Evolutionary conservation across 2,329 filamentous ascomycete species (phyloP).

Genomic region (Catunica adiposa): DNA sequence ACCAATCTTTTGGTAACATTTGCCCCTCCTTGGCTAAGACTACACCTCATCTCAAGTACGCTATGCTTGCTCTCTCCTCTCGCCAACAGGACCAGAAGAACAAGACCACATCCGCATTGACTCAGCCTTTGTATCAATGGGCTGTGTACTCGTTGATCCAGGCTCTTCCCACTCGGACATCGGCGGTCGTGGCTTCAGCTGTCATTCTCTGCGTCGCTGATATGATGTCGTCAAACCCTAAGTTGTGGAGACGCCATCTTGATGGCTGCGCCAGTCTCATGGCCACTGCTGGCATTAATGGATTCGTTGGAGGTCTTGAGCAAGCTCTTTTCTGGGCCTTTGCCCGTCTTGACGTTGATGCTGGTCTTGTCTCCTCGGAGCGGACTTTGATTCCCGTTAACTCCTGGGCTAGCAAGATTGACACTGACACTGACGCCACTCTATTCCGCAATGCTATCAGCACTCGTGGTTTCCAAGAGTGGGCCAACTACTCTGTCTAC

Average conservation of each 20-base stretch:
- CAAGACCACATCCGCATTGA: constrained; percentile 15
- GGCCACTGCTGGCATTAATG: constrained; percentile 33
- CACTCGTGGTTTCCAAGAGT: constrained; percentile 26
- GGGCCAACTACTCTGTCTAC: constrained; percentile 35
- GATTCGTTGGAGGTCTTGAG: constrained; percentile 31
- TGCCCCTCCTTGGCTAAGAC: constrained; percentile 30
- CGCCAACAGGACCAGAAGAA: constrained; percentile 33
- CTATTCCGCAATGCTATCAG: constrained; percentile 22
- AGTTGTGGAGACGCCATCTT: constrained; percentile 34
- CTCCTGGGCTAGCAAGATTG: constrained; percentile 27
- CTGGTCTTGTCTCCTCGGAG: constrained; percentile 34
- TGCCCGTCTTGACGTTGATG: constrained; percentile 37
- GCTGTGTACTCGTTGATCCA: constrained; percentile 34
- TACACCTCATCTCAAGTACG: constrained; percentile 29
- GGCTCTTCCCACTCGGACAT: constrained; percentile 29
- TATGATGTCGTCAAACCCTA: constrained; percentile 32
- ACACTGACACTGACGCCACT: constrained; percentile 20
- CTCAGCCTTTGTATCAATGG: constrained; percentile 32
- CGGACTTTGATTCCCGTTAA: constrained; percentile 32
- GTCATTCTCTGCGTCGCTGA: constrained; percentile 38
- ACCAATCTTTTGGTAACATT: constrained; percentile 30
- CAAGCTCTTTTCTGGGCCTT: constrained; percentile 39
- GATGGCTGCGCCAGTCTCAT: constrained; percentile 36
- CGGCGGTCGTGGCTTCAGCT: constrained; percentile 34
- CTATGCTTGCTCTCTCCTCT: constrained; percentile 34